Conservation (phyloP, 345 rosid species). For the Lepidium africanum region DNA sequence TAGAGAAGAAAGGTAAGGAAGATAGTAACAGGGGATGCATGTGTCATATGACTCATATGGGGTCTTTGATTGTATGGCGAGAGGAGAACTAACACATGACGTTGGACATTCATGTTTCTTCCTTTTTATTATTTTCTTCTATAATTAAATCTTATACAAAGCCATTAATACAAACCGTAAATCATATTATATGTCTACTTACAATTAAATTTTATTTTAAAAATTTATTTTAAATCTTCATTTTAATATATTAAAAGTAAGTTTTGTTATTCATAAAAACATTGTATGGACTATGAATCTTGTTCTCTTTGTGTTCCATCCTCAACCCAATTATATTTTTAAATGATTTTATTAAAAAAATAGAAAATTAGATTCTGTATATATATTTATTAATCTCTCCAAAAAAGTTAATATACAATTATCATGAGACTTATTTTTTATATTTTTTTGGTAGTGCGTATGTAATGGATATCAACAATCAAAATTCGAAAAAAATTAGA, state of each 20-base stretch:
- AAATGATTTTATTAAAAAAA: not conserved
- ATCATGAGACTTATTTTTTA: not conserved
- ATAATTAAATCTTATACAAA: too few species aligned
- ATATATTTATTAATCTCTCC: too few species aligned
- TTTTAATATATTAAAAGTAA: not conserved
- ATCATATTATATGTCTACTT: too few species aligned
- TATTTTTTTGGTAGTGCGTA: not conserved
- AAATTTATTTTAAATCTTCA: not conserved
- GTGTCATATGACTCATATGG: constrained; percentile 28
- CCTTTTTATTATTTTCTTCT: not conserved
- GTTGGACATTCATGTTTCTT: constrained; percentile 8
- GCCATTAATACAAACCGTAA: too few species aligned
- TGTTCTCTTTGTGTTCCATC: constrained; percentile 13
- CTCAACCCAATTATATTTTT: not conserved
- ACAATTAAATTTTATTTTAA: too few species aligned
- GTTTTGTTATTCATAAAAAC: constrained; percentile 9
- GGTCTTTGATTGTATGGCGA: constrained; percentile 9
- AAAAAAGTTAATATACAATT: not conserved
- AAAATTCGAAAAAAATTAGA: constrained; percentile 13
- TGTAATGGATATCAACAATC: constrained; percentile 8
- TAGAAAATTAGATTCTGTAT: too few species aligned
- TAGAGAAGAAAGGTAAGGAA: not conserved
- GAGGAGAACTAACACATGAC: constrained; percentile 29
- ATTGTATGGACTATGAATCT: constrained; percentile 23
- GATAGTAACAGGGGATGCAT: constrained; percentile 13